phyloP scores from a whole-genome alignment of 805 yeast species.

The Myxozyma geophila region DNA sequence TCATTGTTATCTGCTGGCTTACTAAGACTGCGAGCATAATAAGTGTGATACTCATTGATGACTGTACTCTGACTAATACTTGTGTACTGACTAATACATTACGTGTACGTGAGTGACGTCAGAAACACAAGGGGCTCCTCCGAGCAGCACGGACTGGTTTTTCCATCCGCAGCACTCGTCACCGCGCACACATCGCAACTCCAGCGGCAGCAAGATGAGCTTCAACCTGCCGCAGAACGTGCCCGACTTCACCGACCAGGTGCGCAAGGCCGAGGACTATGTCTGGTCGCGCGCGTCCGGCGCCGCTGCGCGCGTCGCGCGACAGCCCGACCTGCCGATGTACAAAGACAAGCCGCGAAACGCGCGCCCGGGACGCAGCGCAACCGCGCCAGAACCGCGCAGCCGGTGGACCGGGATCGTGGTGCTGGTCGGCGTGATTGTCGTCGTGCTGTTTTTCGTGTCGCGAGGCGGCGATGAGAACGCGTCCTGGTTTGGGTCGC shows the following conservation, averaged over 20 bases:
- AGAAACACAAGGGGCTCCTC: not conserved
- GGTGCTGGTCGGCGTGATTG: constrained; percentile 1
- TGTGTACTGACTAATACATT: too few species aligned
- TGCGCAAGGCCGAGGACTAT: constrained; percentile 25
- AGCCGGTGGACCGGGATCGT: constrained; percentile 7
- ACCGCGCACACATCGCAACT: not conserved
- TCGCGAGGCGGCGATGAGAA: not conserved
- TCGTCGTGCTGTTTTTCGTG: not conserved
- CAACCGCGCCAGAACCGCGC: not conserved
- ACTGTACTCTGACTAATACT: too few species aligned
- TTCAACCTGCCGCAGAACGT: constrained; percentile 22
- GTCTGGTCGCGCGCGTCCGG: constrained; percentile 19
- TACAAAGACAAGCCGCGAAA: constrained; percentile 58
- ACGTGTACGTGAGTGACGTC: too few species aligned
- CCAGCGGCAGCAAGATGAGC: constrained; percentile 19
- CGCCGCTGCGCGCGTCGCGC: not conserved
- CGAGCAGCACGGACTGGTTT: too few species aligned
- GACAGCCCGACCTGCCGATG: constrained; percentile 49
- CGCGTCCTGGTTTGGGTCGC: not conserved
- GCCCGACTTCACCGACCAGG: constrained; percentile 25
- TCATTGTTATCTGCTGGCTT: too few species aligned
- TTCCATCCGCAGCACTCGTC: too few species aligned
- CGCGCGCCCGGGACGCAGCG: not conserved
- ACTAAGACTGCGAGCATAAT: too few species aligned
- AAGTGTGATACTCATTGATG: too few species aligned